Evolutionary conservation across 768 basidiomycete species (phyloP).

Genomic region (Hebeloma cylindrosporum): DNA sequence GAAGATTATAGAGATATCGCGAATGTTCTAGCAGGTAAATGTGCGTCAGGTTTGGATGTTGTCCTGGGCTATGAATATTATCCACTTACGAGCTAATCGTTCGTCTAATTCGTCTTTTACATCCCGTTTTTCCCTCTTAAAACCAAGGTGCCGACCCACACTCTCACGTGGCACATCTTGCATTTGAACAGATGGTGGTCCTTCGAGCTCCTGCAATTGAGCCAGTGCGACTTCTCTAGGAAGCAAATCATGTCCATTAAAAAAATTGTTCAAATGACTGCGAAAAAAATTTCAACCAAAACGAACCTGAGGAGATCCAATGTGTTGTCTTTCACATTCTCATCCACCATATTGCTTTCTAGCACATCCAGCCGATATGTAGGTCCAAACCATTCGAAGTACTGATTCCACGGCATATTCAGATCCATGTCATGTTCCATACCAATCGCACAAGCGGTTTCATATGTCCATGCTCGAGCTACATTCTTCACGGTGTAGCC

Average conservation of each 20-base stretch:
- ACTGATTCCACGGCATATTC: constrained; percentile 82
- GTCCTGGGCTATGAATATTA: background rate
- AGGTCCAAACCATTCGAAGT: constrained; percentile 98
- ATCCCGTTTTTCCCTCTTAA: constrained; percentile 49
- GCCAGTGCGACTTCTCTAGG: constrained; percentile 38
- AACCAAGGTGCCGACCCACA: constrained; percentile 60
- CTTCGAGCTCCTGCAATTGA: constrained; percentile 46
- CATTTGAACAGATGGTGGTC: constrained; percentile 83
- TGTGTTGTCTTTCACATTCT: constrained; percentile 79
- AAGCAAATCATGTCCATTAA: constrained; percentile 1
- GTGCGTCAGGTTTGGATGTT: background rate
- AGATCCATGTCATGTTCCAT: constrained; percentile 75
- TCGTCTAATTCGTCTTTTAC: constrained; percentile 64
- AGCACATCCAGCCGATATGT: constrained; percentile 90
- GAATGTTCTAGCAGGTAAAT: constrained; percentile 51
- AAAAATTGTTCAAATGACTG: background rate
- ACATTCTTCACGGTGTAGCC: constrained; percentile 98
- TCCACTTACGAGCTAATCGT: constrained; percentile 70
- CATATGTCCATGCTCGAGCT: constrained; percentile 92
- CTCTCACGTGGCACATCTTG: constrained; percentile 79
- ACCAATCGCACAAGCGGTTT: constrained; percentile 94
- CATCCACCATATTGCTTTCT: constrained; percentile 92
- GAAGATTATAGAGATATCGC: constrained; percentile 61
- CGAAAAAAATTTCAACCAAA: background rate
- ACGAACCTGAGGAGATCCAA: constrained; percentile 77